phyloP scores from a whole-genome alignment of 164 flowering plant genomes.

The Platanus orientalis region DNA sequence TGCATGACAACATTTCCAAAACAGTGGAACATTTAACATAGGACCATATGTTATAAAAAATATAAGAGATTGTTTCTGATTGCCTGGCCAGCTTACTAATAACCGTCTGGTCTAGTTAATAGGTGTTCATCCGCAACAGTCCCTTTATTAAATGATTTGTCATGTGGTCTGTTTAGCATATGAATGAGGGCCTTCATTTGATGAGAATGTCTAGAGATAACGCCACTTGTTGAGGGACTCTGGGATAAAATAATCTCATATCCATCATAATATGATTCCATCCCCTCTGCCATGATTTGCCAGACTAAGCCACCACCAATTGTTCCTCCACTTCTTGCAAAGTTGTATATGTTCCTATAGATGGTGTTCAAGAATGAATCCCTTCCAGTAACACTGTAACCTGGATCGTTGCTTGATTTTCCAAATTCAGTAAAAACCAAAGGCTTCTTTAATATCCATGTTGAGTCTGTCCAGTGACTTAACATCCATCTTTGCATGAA shows the following conservation, averaged over 20 bases:
- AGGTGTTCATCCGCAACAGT: too few relatives aligned
- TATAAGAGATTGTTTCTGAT: too few relatives aligned
- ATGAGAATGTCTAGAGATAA: too few relatives aligned
- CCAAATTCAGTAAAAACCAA: slow-evolving; percentile 22
- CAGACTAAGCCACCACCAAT: slow-evolving; percentile 26
- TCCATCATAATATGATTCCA: slow-evolving; percentile 19
- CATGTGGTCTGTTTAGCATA: too few relatives aligned
- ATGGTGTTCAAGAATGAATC: slow-evolving; percentile 14
- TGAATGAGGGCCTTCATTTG: too few relatives aligned
- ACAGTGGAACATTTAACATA: too few relatives aligned
- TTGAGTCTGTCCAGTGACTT: slow-evolving; percentile 30
- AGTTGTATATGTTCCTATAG: slow-evolving; percentile 22
- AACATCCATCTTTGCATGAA: slow-evolving; percentile 28
- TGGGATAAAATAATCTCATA: slow-evolving; percentile 17
- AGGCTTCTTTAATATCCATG: slow-evolving; percentile 24
- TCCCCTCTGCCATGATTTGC: slow-evolving; percentile 22
- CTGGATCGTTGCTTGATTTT: slow-evolving; percentile 17
- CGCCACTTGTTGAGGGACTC: slow-evolving; percentile 2
- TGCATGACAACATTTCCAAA: too few relatives aligned
- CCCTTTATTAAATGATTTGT: too few relatives aligned
- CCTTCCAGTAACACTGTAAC: slow-evolving; percentile 11
- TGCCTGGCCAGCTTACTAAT: too few relatives aligned
- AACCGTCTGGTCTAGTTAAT: too few relatives aligned
- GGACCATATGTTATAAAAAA: too few relatives aligned
- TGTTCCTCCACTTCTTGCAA: slow-evolving; percentile 16